These are phyloP conservation scores for Trichoderma koningii DNA, from an alignment of 2,329 filamentous ascomycete species.

Conservation along the genomic window DNA sequence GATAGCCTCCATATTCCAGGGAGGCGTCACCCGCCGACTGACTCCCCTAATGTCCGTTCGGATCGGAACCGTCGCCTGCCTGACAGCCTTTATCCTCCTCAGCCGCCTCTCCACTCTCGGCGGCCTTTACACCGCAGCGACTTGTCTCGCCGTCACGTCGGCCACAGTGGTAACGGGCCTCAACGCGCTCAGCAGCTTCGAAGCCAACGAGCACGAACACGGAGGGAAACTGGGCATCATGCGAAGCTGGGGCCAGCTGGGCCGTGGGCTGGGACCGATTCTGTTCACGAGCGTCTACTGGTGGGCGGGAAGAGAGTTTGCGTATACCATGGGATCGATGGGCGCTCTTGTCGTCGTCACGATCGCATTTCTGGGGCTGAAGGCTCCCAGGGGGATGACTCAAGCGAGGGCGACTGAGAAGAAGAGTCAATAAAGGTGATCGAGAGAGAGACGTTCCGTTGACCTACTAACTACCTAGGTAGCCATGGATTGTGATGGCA, in stretches of 20 bases:
- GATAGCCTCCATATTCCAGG: slow-evolving; percentile 88
- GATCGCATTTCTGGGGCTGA: slow-evolving; percentile 71
- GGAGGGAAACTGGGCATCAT: slow-evolving; percentile 85
- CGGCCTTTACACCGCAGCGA: slow-evolving; percentile 78
- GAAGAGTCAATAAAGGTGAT: slow-evolving; percentile 31
- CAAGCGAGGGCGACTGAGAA: slow-evolving; percentile 29
- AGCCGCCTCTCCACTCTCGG: slow-evolving; percentile 66
- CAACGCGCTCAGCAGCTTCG: slow-evolving; percentile 89
- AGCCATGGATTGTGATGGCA: background rate
- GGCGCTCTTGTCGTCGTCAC: slow-evolving; percentile 76
- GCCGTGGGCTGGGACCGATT: slow-evolving; percentile 81
- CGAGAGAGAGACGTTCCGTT: background rate
- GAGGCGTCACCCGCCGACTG: slow-evolving; percentile 82
- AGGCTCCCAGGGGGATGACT: slow-evolving; percentile 54
- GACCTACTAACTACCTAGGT: background rate
- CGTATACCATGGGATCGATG: slow-evolving; percentile 77
- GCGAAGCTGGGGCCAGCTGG: slow-evolving; percentile 80
- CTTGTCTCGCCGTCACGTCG: slow-evolving; percentile 82
- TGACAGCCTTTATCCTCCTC: slow-evolving; percentile 78
- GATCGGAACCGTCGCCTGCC: slow-evolving; percentile 74
- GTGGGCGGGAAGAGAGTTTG: slow-evolving; percentile 90
- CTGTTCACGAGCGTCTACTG: slow-evolving; percentile 95
- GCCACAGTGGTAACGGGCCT: slow-evolving; percentile 93
- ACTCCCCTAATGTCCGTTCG: slow-evolving; percentile 79
- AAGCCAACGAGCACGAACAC: slow-evolving; percentile 76